A percentile compares a stretch with the other conserved stretches of the same genome.
phyloP scores from a whole-genome alignment of 257 asterid species.

The Coffea canephora region DNA sequence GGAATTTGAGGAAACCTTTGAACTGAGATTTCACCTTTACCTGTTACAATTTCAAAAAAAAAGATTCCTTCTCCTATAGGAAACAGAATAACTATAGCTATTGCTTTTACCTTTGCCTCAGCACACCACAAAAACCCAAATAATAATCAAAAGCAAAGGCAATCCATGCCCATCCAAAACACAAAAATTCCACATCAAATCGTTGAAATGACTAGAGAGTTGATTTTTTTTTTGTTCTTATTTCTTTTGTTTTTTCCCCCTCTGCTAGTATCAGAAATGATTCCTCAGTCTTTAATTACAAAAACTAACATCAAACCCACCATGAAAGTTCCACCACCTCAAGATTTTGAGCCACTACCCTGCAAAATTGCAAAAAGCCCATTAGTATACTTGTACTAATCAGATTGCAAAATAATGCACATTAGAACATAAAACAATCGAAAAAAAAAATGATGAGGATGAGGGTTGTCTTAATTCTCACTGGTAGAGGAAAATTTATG shows the following conservation, averaged over 20 bases:
- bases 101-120: constrained; percentile 3
- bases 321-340: neutral
- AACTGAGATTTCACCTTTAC: constrained; percentile 21
- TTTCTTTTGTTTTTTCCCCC: neutral
- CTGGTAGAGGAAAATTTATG: neutral
- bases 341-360: constrained; percentile 1
- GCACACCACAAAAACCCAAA: constrained; percentile 20
- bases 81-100: neutral
- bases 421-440: neutral
- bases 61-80: neutral
- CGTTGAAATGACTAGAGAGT: constrained; percentile 55
- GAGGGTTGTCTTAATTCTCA: no score
- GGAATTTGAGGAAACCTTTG: constrained; percentile 23
- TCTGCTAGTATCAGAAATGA: constrained; percentile 11
- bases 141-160: constrained; percentile 30
- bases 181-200: constrained; percentile 19
- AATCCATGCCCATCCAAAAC: constrained; percentile 12
- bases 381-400: neutral
- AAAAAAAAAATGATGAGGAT: neutral
- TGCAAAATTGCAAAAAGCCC: constrained; percentile 17
- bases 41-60: neutral
- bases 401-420: neutral
- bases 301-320: neutral
- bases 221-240: constrained; percentile 17
- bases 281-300: neutral